Base-by-base conservation (phyloP, 768 basidiomycete species). In the Galerina marginata region DNA sequence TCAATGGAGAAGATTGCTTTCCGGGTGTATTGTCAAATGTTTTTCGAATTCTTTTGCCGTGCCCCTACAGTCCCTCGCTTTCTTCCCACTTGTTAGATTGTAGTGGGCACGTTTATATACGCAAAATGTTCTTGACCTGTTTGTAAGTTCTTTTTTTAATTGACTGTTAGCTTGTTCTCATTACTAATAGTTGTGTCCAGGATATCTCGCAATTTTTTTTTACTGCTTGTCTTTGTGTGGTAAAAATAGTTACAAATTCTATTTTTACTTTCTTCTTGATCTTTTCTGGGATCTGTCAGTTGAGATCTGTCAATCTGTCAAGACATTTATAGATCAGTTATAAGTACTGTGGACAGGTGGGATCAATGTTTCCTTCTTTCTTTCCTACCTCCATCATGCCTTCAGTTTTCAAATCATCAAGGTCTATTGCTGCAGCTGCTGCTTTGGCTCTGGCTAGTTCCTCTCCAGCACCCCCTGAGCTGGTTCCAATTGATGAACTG, bases 1-100 rank as follows among this genome's bases (percentile, higher is more conserved):
- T 20, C 20, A 20, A 20, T 20, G 20, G 61, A 62, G 33, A 11
- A 9, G 16, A 11, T 53, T 6, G 61, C 57, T 2, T 59, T 29
- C n/a, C 50, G 37, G 3, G 39, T 60, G n/a, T 63, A 63, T 23
- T 63, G 62, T 33, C 58, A 49, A n/a, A 63, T 40, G 2, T 63
- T 63, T 20, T 56, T 61, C 11, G 48, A 56, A 14, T 51, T 50
- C 25, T 56, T 61, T 47, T 48, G 60, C 6, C 39, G 62, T 3
- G 62, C 62, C 14, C 58, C 62, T 16, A 37, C 38, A n/a, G 51
- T 60, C 12, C 62, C 54, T 29, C 43, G 29, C 26, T 4, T 14
- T 10, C 46, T 54, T 5, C 58, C 52, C 20, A 20, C 7, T 33
- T 33, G 29, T 33, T 33, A 33, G 7, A 33, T 33, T 33, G 29